Conservation (phyloP, 176 grass and related monocot genomes). For the Carex kokanica region DNA sequence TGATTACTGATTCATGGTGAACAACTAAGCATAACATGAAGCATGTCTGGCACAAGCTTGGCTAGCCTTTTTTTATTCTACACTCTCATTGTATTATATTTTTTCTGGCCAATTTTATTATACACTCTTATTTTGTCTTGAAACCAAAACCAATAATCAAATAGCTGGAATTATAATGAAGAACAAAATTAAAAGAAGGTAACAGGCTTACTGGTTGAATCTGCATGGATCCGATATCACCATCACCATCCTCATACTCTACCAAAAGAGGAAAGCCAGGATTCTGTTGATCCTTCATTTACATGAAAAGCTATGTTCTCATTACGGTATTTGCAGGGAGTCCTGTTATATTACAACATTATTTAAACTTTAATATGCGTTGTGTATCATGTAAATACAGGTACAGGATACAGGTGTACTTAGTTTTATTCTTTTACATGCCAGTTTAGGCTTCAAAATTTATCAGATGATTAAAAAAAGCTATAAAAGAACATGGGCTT, state of each 20-base stretch:
- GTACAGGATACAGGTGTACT: background rate
- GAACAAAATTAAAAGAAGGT: conserved; percentile 7
- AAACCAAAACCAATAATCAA: background rate
- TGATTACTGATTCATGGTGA: background rate
- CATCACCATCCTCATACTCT: conserved; percentile 91
- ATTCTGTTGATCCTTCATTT: conserved; percentile 84
- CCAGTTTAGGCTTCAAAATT: background rate
- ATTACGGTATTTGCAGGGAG: conserved; percentile 75
- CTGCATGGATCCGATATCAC: conserved; percentile 95
- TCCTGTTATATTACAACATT: conserved; percentile 44
- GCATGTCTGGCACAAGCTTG: background rate
- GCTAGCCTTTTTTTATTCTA: background rate
- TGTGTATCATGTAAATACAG: background rate
- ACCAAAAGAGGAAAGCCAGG: conserved; percentile 92
- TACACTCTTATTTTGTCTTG: background rate
- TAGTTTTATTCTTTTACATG: background rate
- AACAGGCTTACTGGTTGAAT: conserved; percentile 61
- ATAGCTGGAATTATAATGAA: conserved; percentile 5
- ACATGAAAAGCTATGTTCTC: conserved; percentile 91
- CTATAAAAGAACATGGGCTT: background rate
- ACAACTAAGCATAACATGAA: conserved; percentile 24
- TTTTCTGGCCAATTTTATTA: background rate
- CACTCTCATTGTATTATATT: background rate
- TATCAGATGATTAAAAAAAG: background rate
- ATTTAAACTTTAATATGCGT: background rate